Conservation (phyloP, 2,329 filamentous ascomycete species). For the Daldinia sp. region DNA sequence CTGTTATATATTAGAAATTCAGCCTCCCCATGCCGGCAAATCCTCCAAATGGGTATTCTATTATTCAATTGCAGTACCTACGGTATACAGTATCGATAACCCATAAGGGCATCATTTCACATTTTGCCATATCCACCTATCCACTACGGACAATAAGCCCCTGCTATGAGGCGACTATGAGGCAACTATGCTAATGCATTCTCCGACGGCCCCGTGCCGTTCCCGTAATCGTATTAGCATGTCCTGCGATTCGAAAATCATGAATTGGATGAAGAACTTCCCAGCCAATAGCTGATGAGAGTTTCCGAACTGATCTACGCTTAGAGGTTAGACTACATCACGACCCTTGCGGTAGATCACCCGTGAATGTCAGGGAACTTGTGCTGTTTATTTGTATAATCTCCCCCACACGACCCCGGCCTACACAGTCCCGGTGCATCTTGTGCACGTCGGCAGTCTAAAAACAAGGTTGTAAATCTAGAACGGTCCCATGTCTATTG, state of each 20-base stretch:
- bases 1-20: neutral
- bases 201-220: neutral
- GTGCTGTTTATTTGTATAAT: neutral
- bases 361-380: neutral
- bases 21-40: neutral
- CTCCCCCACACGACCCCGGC: slow-evolving; percentile 4
- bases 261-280: neutral
- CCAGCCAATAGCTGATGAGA: neutral
- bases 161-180: neutral
- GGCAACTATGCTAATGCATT: neutral
- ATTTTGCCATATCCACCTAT: neutral
- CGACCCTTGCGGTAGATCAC: slow-evolving; percentile 9
- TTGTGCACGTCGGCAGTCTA: neutral
- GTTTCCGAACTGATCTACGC: neutral
- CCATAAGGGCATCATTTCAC: neutral
- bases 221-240: neutral
- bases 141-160: neutral
- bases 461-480: neutral
- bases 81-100: neutral
- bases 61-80: neutral
- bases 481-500: neutral
- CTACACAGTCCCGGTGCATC: slow-evolving; percentile 2
- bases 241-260: neutral
- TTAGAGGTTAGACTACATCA: neutral
- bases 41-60: neutral